Evolutionary conservation across 1,139 yeast genomes (phyloP), one percentile per base, ranked within the genome.

Genomic region (Spathaspora jeffriesii): DNA sequence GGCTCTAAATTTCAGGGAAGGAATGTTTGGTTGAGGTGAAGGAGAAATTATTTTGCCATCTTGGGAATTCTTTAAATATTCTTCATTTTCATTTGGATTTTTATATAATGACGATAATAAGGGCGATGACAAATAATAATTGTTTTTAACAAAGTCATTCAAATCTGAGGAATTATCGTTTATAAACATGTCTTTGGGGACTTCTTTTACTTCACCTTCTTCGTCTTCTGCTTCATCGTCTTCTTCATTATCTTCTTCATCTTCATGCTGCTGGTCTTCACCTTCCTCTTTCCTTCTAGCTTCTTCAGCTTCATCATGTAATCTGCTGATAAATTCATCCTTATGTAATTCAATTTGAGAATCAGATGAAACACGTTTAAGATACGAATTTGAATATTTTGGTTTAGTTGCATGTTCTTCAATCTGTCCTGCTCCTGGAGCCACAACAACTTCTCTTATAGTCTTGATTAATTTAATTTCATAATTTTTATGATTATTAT

Each of bases 401-500:
- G 79, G 79, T 47, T 57, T 64, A n/a, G 43, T 52, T 14, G 53
- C 32, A 47, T 65, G 68, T 7, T 52, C 54, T 42, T 55, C 57
- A 40, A 62, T 60, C 28, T 47, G 34, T n/a, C 34, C 42, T 14
- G 47, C 46, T 8, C 5, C 37, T 36, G 13, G 50, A 45, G 14
- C 37, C 32, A n/a, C n/a, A n/a, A n/a, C n/a, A 5, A 25, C 15
- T 25, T 38, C 28, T 38, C 18, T 21, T 2, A 38, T 10, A 5
- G 56, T 49, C 50, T 69, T 70, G 15, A 59, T 67, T 48, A 86
- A 70, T 45, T 68, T 67, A 23, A 88, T 71, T 43, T 71, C 73
- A 64, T 86, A 89, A 64, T 89, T 89, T 45, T 67, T 63, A 43
- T 60, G 62, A 36, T 66, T 53, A 64, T 90, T 89, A 67, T 88